These are phyloP conservation scores for Cadophora luteo-olivacea DNA, from an alignment of 2,329 filamentous ascomycete species.

Conservation along the genomic window DNA sequence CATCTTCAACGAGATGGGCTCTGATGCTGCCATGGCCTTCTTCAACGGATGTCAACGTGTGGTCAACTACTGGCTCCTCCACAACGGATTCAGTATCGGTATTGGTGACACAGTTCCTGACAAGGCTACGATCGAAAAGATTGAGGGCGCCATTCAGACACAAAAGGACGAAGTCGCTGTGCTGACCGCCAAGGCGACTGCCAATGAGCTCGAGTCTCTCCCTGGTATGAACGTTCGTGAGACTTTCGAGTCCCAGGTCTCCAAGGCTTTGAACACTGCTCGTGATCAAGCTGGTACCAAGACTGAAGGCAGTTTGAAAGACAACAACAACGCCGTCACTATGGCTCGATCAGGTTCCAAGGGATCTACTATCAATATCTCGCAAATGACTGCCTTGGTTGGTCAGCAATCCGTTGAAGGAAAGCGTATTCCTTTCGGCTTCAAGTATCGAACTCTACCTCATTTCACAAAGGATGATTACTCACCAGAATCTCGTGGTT, in stretches of 20 bases:
- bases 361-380: conserved; percentile 98
- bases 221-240: conserved; percentile 99
- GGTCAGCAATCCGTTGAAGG: conserved; percentile 98
- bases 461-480: conserved; percentile 99
- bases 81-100: conserved; percentile 96
- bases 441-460: conserved; percentile 95
- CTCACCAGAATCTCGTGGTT: conserved; percentile 93
- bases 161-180: conserved; percentile 82
- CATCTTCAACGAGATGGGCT: conserved; percentile 93
- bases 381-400: conserved; percentile 98
- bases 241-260: conserved; percentile 97
- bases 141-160: conserved; percentile 80
- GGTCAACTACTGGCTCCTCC: conserved; percentile 95
- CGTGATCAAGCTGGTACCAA: conserved; percentile 95
- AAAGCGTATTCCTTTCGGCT: conserved; percentile 98
- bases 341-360: conserved; percentile 98
- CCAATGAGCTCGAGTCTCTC: conserved; percentile 86
- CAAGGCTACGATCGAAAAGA: conserved; percentile 79
- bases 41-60: conserved; percentile 95
- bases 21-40: conserved; percentile 87
- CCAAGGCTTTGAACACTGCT: conserved; percentile 90
- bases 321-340: conserved; percentile 93
- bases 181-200: conserved; percentile 79
- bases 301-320: conserved; percentile 91
- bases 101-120: conserved; percentile 98